A percentile compares a stretch with the other conserved stretches of the same genome.
Evolutionary conservation across 2,329 filamentous ascomycete genomes (phyloP).

Genomic region (Metarhizium anisopliae): DNA sequence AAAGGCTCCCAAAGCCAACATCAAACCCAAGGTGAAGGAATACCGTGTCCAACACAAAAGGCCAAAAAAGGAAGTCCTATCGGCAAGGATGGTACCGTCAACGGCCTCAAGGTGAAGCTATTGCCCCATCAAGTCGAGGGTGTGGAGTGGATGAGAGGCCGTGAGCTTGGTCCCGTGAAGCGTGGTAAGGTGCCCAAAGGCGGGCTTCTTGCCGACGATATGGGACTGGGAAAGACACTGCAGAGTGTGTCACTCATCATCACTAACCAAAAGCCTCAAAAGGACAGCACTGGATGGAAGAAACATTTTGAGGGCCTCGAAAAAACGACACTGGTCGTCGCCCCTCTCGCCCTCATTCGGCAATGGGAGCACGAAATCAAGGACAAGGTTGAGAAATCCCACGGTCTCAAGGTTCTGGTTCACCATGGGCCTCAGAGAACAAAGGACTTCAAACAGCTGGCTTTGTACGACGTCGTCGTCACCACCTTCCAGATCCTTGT

Average conservation of each 20-base stretch:
- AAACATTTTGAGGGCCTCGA: slow-evolving; percentile 61
- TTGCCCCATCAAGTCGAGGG: slow-evolving; percentile 92
- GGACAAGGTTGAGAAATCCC: slow-evolving; percentile 62
- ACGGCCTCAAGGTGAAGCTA: slow-evolving; percentile 79
- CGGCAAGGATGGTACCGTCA: slow-evolving; percentile 46
- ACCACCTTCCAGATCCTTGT: slow-evolving; percentile 95
- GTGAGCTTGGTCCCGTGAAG: slow-evolving; percentile 80
- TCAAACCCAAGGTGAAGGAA: slow-evolving; percentile 8
- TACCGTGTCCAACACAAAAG: slow-evolving; percentile 11
- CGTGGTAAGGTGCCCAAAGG: slow-evolving; percentile 77
- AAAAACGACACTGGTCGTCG: slow-evolving; percentile 82
- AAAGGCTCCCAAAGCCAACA: neutral
- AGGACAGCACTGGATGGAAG: slow-evolving; percentile 51
- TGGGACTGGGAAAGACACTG: slow-evolving; percentile 94
- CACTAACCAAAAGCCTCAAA: slow-evolving; percentile 62
- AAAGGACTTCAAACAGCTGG: slow-evolving; percentile 67
- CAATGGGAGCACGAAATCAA: slow-evolving; percentile 95
- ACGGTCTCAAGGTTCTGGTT: slow-evolving; percentile 71
- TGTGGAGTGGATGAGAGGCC: slow-evolving; percentile 88
- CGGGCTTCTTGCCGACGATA: slow-evolving; percentile 92
- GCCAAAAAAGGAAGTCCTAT: slow-evolving; percentile 7
- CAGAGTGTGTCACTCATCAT: slow-evolving; percentile 87
- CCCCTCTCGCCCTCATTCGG: slow-evolving; percentile 85
- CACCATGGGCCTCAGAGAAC: slow-evolving; percentile 85
- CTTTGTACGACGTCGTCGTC: slow-evolving; percentile 86